Base-by-base conservation (phyloP, 208 protist species). In the Leishmania arabica region DNA sequence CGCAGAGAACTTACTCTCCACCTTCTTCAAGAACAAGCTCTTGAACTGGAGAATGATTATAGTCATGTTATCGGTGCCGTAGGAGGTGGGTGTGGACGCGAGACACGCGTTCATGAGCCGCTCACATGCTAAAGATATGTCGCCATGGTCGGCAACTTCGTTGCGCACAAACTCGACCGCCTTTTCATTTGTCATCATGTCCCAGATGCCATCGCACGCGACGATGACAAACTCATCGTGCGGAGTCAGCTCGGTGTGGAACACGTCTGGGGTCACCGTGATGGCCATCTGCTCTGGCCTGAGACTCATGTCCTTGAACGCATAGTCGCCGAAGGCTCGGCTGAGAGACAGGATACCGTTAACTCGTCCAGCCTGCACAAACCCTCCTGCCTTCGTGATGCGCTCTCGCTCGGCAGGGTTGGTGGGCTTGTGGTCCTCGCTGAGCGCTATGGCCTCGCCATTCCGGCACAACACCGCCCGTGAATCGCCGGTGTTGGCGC, bases 281-380 rank as follows among this genome's bases (percentile, higher is more conserved):
- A 98, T 93, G 34, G 89, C 90, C 86, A 93, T 90, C 13, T 93
- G 84, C 77, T 96, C 92, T 40, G 95, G 90, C 68, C 86, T 90
- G n/a, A 96, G 80, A 78, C 79, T 84, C 73, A 81, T 87, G 74
- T 93, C 89, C 62, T 98, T 98, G 80, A 99, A 99, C 11, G 88
- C 87, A 86, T 97, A 98, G 82, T 99, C 98, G 34, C 98, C 98
- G 82, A 99, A 96, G 2, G 98, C 97, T 70, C 98, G 92, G 71
- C 94, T 98, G 69, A 99, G 90, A n/a, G 97, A 98, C 51, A 99
- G 89, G 51, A 97, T 90, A 15, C 98, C 98, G 88, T 99, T 99
- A 4, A 99, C 98, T 70, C 98, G 91, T 24, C 95, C 95, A 76
- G 86, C 91, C 64, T 95, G 89, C 45, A 99, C 97, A 88, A 91